Conservation (phyloP, 192 early-diverging fungal species). For the Gonapodya prolifera region DNA sequence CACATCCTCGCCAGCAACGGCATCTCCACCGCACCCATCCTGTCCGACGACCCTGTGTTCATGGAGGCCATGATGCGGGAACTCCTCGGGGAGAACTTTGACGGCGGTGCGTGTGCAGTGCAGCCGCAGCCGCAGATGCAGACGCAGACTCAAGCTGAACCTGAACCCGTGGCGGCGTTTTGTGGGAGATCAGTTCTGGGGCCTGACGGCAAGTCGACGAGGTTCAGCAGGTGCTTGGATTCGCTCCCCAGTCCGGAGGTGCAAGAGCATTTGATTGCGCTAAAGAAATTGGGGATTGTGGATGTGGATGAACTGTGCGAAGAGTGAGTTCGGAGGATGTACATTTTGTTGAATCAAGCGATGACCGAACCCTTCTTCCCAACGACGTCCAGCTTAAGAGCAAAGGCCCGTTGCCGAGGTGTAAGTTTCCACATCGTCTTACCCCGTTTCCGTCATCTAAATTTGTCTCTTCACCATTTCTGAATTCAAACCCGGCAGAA, state of each 20-base stretch:
- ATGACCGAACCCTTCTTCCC: not conserved
- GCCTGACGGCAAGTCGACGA: not conserved
- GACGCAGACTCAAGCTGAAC: too few relatives aligned
- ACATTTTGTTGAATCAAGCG: not conserved
- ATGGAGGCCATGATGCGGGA: not conserved
- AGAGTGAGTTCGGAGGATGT: not conserved
- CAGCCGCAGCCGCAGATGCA: too few relatives aligned
- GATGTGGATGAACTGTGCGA: not conserved
- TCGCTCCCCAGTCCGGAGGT: not conserved
- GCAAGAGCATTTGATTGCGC: not conserved
- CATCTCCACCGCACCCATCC: not conserved
- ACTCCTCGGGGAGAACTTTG: not conserved
- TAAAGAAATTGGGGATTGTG: not conserved
- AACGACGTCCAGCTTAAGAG: not conserved
- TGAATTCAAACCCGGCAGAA: not conserved
- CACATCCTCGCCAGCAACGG: not conserved
- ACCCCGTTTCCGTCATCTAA: not conserved
- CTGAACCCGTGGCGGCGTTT: too few relatives aligned
- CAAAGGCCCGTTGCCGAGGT: not conserved
- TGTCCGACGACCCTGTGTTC: not conserved
- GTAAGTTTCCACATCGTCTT: not conserved
- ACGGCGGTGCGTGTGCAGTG: too few relatives aligned
- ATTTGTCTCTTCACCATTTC: not conserved
- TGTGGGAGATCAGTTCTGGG: too few relatives aligned
- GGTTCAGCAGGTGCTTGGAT: not conserved